Percentiles rank a stretch among this genome's conserved stretches.
These are phyloP conservation scores for Aurantiochytrium sp. DNA, from an alignment of 108 stramenopile genomes.

Conservation along the genomic window DNA sequence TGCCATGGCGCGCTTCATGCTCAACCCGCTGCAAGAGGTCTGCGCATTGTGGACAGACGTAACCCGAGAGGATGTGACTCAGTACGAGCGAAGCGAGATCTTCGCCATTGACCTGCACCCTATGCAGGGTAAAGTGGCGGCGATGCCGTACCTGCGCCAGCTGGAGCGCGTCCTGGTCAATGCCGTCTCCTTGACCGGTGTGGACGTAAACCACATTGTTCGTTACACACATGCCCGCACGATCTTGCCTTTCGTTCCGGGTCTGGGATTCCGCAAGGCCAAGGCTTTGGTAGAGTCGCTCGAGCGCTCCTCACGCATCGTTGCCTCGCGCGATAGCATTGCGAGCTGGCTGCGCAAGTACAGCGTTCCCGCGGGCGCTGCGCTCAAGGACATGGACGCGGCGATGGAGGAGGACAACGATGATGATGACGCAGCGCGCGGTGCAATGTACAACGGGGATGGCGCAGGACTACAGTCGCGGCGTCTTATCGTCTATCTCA, in stretches of 20 bases:
- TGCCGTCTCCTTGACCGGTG: conserved; percentile 73
- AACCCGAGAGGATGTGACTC: conserved; percentile 70
- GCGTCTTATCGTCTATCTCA: conserved; percentile 76
- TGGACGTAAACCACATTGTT: conserved; percentile 70
- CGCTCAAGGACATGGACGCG: conserved; percentile 53
- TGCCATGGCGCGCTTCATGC: conserved; percentile 70
- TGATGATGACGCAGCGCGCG: neutral
- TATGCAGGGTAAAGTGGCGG: conserved; percentile 69
- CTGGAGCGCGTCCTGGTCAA: conserved; percentile 73
- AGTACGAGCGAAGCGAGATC: conserved; percentile 58
- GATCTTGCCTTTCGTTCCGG: conserved; percentile 77
- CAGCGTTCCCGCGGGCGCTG: conserved; percentile 57
- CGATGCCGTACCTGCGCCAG: conserved; percentile 60
- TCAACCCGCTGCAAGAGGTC: conserved; percentile 74
- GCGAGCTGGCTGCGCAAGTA: conserved; percentile 61
- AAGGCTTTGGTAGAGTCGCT: neutral
- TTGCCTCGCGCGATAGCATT: neutral
- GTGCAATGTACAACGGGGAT: neutral
- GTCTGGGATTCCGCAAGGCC: conserved; percentile 84
- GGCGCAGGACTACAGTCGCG: conserved; percentile 36
- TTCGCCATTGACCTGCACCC: conserved; percentile 80
- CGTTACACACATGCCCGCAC: conserved; percentile 63
- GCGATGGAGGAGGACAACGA: conserved; percentile 53
- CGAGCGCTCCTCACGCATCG: neutral
- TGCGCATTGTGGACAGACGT: conserved; percentile 78